Evolutionary conservation across 164 flowering plant genomes (phyloP).

Genomic region (Amborella trichopoda): DNA sequence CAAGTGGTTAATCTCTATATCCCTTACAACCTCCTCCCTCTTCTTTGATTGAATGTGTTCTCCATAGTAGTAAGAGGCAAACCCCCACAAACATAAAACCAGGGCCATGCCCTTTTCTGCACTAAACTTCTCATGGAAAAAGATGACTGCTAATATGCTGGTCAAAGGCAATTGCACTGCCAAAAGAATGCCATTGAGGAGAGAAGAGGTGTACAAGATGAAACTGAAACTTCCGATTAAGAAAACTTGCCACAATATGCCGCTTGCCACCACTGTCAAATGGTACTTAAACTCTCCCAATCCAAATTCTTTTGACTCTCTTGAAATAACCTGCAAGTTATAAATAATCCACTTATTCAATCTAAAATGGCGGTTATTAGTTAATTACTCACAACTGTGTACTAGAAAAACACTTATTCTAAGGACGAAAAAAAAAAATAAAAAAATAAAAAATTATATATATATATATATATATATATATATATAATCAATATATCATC

Average conservation of each 20-base stretch:
- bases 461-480: no score
- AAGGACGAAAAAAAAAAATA: no score
- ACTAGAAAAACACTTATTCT: no score
- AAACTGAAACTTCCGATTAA: conserved; percentile 7
- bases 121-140: conserved; percentile 16
- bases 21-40: no score
- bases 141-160: conserved; percentile 10
- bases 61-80: conserved; percentile 14
- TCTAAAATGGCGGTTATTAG: no score
- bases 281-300: conserved; percentile 12
- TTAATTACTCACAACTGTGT: no score
- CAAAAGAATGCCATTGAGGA: conserved; percentile 6
- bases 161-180: conserved; percentile 9
- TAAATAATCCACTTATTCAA: no score
- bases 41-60: no score
- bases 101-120: conserved; percentile 17
- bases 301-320: conserved; percentile 12
- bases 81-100: conserved; percentile 12
- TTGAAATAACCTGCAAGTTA: conserved; percentile 9
- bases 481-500: no score
- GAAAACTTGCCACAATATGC: conserved; percentile 5
- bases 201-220: conserved; percentile 9
- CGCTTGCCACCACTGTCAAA: conserved; percentile 3
- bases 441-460: no score
- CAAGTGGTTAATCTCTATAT: no score